These are phyloP conservation scores for Cadophora malorum DNA, from an alignment of 2,329 filamentous ascomycete species.

Conservation along the genomic window DNA sequence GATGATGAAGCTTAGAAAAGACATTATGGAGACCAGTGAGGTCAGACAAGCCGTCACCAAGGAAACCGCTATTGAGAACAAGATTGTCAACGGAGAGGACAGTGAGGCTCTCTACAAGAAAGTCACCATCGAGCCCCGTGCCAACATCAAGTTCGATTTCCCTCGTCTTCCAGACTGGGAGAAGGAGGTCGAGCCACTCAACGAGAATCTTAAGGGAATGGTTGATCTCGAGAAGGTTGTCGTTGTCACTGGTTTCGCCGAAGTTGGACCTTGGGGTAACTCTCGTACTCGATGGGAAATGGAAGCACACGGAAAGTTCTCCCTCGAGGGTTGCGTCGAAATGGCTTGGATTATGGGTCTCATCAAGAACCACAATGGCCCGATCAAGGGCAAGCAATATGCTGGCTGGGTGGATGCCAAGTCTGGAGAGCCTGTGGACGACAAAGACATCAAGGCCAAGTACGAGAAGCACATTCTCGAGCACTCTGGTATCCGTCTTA, in stretches of 20 bases:
- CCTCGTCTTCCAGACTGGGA: conserved; percentile 91
- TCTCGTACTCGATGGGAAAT: conserved; percentile 98
- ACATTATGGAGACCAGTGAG: conserved; percentile 94
- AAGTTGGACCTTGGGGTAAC: conserved; percentile 98
- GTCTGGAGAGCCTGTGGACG: conserved; percentile 92
- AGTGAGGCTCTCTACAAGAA: conserved; percentile 95
- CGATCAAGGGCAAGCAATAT: conserved; percentile 94
- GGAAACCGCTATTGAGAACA: conserved; percentile 96
- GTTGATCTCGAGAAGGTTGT: conserved; percentile 98
- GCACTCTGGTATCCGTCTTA: conserved; percentile 95
- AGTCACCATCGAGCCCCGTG: conserved; percentile 89
- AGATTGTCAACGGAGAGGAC: conserved; percentile 92
- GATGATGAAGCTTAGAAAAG: conserved; percentile 92
- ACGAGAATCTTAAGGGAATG: conserved; percentile 92
- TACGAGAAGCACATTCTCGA: conserved; percentile 98
- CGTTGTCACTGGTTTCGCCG: conserved; percentile 94
- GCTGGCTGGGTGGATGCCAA: conserved; percentile 97
- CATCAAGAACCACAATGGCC: conserved; percentile 98
- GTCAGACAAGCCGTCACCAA: conserved; percentile 92
- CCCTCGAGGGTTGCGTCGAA: conserved; percentile 95
- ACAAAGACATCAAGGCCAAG: conserved; percentile 97
- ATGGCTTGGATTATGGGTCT: conserved; percentile 99
- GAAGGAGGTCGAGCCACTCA: conserved; percentile 85
- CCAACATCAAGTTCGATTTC: conserved; percentile 98
- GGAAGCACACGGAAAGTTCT: conserved; percentile 97